Evolutionary conservation across 768 basidiomycete genomes (phyloP).

Genomic region (Rhizopogon rudus): DNA sequence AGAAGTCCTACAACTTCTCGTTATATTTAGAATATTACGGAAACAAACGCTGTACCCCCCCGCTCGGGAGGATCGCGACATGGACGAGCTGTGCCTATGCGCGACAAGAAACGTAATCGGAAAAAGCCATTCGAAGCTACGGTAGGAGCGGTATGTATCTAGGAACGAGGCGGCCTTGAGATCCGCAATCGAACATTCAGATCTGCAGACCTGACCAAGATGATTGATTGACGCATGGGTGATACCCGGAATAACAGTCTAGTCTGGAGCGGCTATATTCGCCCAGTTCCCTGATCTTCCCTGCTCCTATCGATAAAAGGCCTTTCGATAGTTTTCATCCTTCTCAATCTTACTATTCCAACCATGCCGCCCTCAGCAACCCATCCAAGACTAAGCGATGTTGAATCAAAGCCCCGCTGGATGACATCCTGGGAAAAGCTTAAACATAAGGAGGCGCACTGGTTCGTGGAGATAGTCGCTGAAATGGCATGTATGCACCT

Average conservation of each 20-base stretch:
- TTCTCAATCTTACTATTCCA: neutral
- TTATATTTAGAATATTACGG: too few species aligned
- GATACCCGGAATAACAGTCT: neutral
- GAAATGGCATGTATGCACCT: constrained; percentile 41
- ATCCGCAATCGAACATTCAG: neutral
- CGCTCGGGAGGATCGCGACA: neutral
- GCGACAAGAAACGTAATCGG: too few species aligned
- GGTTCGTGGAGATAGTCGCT: constrained; percentile 54
- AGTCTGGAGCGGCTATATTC: neutral
- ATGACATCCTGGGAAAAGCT: constrained; percentile 47
- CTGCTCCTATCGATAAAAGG: neutral
- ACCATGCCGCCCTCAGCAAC: constrained; percentile 24
- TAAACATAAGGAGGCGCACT: constrained; percentile 43
- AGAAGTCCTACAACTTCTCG: too few species aligned
- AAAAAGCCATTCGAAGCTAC: too few species aligned
- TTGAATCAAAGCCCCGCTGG: constrained; percentile 32
- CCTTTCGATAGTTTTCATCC: neutral
- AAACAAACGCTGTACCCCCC: neutral
- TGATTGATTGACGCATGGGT: neutral
- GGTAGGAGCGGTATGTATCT: neutral
- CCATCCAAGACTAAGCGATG: constrained; percentile 32
- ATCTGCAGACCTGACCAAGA: neutral
- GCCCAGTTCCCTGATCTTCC: neutral
- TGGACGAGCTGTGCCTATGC: too few species aligned
- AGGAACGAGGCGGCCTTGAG: neutral